Conservation (phyloP, 495 filamentous ascomycete genomes). For the Ramalina intermedia region DNA sequence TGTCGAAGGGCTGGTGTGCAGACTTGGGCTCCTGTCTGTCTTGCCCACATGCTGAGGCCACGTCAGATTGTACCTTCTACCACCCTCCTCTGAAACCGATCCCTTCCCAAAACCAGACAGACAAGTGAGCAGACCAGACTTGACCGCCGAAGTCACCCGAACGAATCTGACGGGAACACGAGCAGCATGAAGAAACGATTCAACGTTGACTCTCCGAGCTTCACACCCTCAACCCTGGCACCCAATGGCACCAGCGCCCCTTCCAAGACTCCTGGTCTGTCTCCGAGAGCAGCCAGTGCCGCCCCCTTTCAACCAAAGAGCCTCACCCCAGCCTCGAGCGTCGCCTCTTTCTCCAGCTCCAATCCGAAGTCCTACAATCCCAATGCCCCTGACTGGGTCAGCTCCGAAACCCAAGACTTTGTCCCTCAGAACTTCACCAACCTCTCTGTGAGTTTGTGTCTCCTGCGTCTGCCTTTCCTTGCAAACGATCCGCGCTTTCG, state of each 20-base stretch:
- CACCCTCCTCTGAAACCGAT: constrained; percentile 58
- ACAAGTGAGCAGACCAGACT: constrained; percentile 33
- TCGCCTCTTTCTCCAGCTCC: constrained; percentile 9
- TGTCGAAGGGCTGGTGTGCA: constrained; percentile 37
- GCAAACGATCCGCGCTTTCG: not conserved
- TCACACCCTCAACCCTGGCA: constrained; percentile 55
- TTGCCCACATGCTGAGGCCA: not conserved
- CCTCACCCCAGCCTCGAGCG: constrained; percentile 20
- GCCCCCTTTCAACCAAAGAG: constrained; percentile 72
- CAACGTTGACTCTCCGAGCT: constrained; percentile 92
- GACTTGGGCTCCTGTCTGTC: not conserved
- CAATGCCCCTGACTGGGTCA: constrained; percentile 38
- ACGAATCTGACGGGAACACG: not conserved
- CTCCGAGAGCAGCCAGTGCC: constrained; percentile 78
- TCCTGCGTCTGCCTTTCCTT: constrained; percentile 1
- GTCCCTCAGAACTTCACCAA: constrained; percentile 62
- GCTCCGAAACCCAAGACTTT: constrained; percentile 60
- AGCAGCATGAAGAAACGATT: constrained; percentile 58
- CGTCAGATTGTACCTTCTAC: constrained; percentile 69
- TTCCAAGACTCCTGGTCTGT: constrained; percentile 52
- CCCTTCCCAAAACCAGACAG: constrained; percentile 33
- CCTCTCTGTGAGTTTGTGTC: constrained; percentile 37
- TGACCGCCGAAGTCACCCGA: not conserved
- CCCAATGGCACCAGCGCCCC: constrained; percentile 34
- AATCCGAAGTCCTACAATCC: constrained; percentile 16